Base-by-base conservation (phyloP, 495 filamentous ascomycete genomes). In the Daldinia childiae region DNA sequence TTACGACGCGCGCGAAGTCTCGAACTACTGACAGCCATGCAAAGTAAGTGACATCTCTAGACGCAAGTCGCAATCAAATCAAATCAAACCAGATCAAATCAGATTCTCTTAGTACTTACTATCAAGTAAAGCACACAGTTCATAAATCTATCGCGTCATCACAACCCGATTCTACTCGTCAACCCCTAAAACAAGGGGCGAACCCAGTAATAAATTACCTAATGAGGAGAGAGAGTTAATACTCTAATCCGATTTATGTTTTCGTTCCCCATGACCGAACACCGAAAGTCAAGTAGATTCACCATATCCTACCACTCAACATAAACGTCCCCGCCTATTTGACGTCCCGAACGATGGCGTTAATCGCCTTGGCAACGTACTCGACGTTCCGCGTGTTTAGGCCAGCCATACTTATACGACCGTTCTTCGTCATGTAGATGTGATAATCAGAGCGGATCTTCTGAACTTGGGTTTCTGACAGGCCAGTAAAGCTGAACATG, bases 351-450 rank as follows among this genome's bases (percentile, higher is more conserved):
- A 98, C 93, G 52, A 93, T 91, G 71, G 89, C 92, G 74, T 98
- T 92, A 1, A 99, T 85, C 0, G 94, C 93, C 76, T 90, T 90
- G 19, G 94, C 95, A 67, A 97, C 89, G 79, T 98, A 97, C 43
- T 97, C 93, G 38, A 98, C 83, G 78, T 99, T 99, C 69, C 88
- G 79, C 26, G 91, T 91, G 79, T 98, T 99, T 68, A 98, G 78
- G 1, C 95, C 95, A 2, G 95, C 95, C 93, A 99, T 98, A 59
- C 90, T 94, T 78, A 98, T 97, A 36, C 95, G 89, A 11, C 95
- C 95, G 75, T 99, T 99, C 88, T 98, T 98, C 29, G 96, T 98
- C 92, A 98, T 97, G 79, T 99, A 99, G 39, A 99, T 86, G 77
- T 98, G 96, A 74, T 84, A 90, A 71, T 95, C 90, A 54, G 90